These are phyloP conservation scores for Taxawa tesnikishii DNA, from an alignment of 2,329 filamentous ascomycete genomes.

Conservation along the genomic window DNA sequence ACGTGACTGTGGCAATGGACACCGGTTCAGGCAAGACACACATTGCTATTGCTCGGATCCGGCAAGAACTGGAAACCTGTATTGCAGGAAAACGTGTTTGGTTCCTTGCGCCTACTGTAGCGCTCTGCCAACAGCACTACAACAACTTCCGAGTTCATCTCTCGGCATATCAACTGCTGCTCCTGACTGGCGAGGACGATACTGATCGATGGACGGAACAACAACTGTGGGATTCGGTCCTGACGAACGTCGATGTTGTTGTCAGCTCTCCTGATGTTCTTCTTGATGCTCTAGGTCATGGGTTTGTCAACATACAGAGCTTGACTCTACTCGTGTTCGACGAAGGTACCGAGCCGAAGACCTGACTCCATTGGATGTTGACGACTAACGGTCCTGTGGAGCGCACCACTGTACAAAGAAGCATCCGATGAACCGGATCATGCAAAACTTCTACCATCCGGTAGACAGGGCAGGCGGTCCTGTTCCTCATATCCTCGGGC, in stretches of 20 bases:
- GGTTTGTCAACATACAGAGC: slow-evolving; percentile 52
- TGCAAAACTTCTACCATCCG: slow-evolving; percentile 58
- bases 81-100: slow-evolving; percentile 27
- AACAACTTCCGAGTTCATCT: slow-evolving; percentile 21
- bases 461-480: slow-evolving; percentile 17
- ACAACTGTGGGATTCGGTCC: slow-evolving; percentile 52
- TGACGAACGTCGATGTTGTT: slow-evolving; percentile 56
- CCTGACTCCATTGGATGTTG: slow-evolving; percentile 1
- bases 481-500: slow-evolving; percentile 58
- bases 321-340: slow-evolving; percentile 68
- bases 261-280: slow-evolving; percentile 69
- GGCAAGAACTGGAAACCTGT: slow-evolving; percentile 27
- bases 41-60: slow-evolving; percentile 31
- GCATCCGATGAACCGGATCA: slow-evolving; percentile 56
- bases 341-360: slow-evolving; percentile 46
- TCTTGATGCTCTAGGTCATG: slow-evolving; percentile 60
- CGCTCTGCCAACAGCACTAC: slow-evolving; percentile 33
- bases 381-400: slow-evolving; percentile 17
- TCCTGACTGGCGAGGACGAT: slow-evolving; percentile 56
- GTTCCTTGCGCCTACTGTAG: slow-evolving; percentile 33
- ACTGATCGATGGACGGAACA: slow-evolving; percentile 62
- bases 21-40: slow-evolving; percentile 38
- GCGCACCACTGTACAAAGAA: slow-evolving; percentile 62
- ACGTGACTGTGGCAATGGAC: slow-evolving; percentile 37
- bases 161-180: slow-evolving; percentile 41